phyloP scores from a whole-genome alignment of 805 yeast species.

The Candida ponderosae region DNA sequence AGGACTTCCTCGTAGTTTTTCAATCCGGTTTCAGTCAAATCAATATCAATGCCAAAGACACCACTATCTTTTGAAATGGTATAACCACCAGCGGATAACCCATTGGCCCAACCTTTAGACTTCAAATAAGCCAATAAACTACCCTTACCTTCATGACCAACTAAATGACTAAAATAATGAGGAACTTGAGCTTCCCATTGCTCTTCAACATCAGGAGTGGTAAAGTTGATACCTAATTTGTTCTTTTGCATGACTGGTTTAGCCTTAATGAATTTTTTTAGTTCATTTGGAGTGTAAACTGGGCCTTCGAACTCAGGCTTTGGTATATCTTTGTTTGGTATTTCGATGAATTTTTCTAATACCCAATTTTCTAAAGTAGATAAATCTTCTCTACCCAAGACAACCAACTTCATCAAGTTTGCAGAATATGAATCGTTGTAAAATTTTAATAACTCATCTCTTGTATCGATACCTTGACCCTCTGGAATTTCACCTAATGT shows the following conservation, averaged over 20 bases:
- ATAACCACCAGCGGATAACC: slow-evolving; percentile 65
- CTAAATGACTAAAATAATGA: slow-evolving; percentile 65
- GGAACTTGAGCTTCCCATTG: slow-evolving; percentile 65
- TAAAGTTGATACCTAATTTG: slow-evolving; percentile 58
- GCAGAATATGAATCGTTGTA: slow-evolving; percentile 70
- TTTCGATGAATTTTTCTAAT: slow-evolving; percentile 50
- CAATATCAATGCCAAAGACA: slow-evolving; percentile 61
- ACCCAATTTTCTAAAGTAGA: slow-evolving; percentile 71
- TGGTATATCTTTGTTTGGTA: slow-evolving; percentile 38
- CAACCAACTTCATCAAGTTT: slow-evolving; percentile 80
- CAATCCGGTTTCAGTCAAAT: slow-evolving; percentile 69
- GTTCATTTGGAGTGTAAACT: slow-evolving; percentile 42
- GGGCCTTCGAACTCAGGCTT: slow-evolving; percentile 31
- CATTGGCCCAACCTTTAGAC: slow-evolving; percentile 69
- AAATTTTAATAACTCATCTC: slow-evolving; percentile 74
- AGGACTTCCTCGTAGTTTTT: slow-evolving; percentile 54
- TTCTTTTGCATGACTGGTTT: slow-evolving; percentile 80
- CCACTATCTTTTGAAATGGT: slow-evolving; percentile 61
- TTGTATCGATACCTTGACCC: slow-evolving; percentile 55
- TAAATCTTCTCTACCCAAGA: slow-evolving; percentile 74
- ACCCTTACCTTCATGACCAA: slow-evolving; percentile 92
- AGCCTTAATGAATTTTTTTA: slow-evolving; percentile 50
- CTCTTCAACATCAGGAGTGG: slow-evolving; percentile 69
- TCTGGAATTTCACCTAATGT: slow-evolving; percentile 69
- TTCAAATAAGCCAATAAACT: slow-evolving; percentile 69